Evolutionary conservation across 352 stramenopile species (phyloP), one percentile per base, ranked within the genome.

Genomic region (Phytopythium boreale): DNA sequence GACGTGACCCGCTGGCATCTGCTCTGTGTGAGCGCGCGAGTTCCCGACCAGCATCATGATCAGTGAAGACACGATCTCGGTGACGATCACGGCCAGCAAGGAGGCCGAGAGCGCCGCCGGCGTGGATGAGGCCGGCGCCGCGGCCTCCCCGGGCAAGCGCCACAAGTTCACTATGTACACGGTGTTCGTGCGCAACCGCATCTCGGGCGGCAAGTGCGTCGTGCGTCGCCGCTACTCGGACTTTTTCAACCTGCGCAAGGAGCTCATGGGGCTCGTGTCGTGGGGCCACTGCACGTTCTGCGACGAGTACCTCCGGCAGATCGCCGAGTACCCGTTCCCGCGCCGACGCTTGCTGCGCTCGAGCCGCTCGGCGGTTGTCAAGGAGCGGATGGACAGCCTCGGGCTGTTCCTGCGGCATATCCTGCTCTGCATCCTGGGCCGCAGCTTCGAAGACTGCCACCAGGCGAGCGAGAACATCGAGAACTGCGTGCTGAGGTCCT

Each of bases 101-200:
- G 80, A 88, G 61, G 24, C 78, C n/a, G 78, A 85, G 19, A 61
- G 59, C 50, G 44, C 47, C 17, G 63, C 63, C n/a, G 60, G 52
- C 26, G 46, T 64, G 15, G 69, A 75, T 19, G 44, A 39, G 62
- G 34, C 44, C 24, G 67, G 43, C 50, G 70, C 56, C 62, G 9
- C 39, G 60, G 41, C 36, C 36, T 56, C 36, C 4, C 64, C 82
- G 34, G 58, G 56, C 36, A 83, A 77, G 58, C 76, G 78, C 17
- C 70, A 88, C 27, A 91, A 87, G 63, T 89, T 81, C 66, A 95
- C 87, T n/a, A 84, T 92, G 68, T 95, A 95, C 76, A 95, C 82
- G 31, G 82, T 93, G 19, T 86, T 89, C 61, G 82, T 95, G 65
- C 82, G 84, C 60, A 95, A 93, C 64, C 62, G 81, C 61, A 77